Evolutionary conservation across 495 filamentous ascomycete species (phyloP).

Genomic region (Xylaria bambusicola): DNA sequence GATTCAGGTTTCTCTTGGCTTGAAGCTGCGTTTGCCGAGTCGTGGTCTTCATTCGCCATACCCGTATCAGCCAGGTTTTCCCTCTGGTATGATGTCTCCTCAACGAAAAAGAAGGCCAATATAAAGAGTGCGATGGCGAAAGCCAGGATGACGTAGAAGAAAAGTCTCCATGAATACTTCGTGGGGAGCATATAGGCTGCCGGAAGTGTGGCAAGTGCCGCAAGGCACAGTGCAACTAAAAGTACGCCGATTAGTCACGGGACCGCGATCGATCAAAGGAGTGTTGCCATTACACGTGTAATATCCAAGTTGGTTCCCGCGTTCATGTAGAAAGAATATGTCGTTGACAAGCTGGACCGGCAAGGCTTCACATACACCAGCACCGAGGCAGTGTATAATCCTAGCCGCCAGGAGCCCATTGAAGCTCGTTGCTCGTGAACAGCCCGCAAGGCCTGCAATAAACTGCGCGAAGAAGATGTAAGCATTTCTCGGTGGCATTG

Average conservation of each 20-base stretch:
- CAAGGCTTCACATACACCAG: constrained; percentile 62
- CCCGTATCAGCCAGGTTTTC: constrained; percentile 15
- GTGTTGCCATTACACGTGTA: constrained; percentile 52
- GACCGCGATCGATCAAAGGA: background rate
- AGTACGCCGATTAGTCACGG: background rate
- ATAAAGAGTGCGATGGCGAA: constrained; percentile 59
- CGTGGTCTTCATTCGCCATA: constrained; percentile 32
- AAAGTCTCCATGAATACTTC: constrained; percentile 43
- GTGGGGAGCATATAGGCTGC: constrained; percentile 45
- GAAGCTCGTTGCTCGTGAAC: constrained; percentile 54
- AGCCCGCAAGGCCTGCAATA: constrained; percentile 56
- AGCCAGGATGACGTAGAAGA: constrained; percentile 56
- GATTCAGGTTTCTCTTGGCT: constrained; percentile 9
- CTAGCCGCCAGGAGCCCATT: constrained; percentile 56
- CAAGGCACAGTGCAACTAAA: constrained; percentile 57
- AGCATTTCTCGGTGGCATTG: background rate
- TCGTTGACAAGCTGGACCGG: constrained; percentile 68
- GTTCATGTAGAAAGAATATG: constrained; percentile 66
- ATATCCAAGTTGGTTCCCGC: constrained; percentile 58
- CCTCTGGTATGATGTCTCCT: constrained; percentile 61
- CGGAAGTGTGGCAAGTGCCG: constrained; percentile 37
- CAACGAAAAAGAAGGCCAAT: constrained; percentile 61
- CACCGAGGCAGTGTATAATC: constrained; percentile 57
- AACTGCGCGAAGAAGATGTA: constrained; percentile 41
- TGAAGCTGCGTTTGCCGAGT: constrained; percentile 18